Evolutionary conservation across 2,329 filamentous ascomycete species (phyloP), one percentile per base, ranked within the genome.

Genomic region (Coniochaeta sp.): DNA sequence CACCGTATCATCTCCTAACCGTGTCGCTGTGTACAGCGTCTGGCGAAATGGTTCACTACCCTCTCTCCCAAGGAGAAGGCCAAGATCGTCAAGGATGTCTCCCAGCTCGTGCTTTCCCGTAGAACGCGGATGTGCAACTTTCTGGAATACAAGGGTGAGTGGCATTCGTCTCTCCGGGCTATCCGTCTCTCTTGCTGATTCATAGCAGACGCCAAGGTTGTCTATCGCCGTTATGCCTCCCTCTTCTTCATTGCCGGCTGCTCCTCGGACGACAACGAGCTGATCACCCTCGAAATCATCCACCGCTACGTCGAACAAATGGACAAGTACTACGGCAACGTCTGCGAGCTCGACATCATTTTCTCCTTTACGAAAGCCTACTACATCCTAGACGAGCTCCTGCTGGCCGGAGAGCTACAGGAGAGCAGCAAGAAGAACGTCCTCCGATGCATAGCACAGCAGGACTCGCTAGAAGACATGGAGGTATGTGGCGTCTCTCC

Each of bases 361-460:
- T 99, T 99, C 82, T 97, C 96, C 69, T 99, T 99, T 71, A 95
- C 96, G 62, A 99, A 99, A 72, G 94, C 94, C 54, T 99, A 99
- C 72, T 99, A 97, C 72, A 99, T 99, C 61, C 83, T 99, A 46
- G 94, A 99, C 68, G 94, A 99, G 74, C 81, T 99, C 56, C 78
- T 99, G 58, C 78, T 99, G 60, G 94, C 94, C 6, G 94, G 94
- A 55, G 94, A 99, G 71, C 84, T 99, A 74, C 94, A 99, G 71
- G 94, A 99, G 74, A 97, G 91, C 71, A 97, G 92, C 71, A 99
- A 97, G 77, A 99, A 99, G 83, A 97, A 97, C 65, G 91, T 99
- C 35, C 74, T 99, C 57, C 80, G 94, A 56, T 96, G 92, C 65
- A 99, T 99, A 66, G 89, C 89, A 52, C 94, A 97, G 67, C 92